Evolutionary conservation across 257 asterid species (phyloP).

Genomic region (Nemophila menziesii): DNA sequence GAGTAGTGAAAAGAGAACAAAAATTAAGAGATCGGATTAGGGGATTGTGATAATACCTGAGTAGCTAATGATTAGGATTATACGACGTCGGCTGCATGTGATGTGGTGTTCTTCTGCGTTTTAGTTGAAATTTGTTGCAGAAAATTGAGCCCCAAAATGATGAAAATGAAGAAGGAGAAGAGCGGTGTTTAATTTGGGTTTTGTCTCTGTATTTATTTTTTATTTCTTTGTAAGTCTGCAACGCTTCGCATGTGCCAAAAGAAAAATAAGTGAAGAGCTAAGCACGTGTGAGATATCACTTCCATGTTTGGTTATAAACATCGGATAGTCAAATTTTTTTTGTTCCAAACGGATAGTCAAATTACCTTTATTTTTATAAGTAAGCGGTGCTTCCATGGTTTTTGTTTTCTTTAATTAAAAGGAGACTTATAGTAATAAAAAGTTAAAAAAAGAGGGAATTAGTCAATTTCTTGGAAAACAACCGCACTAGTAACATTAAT

Average conservation of each 20-base stretch:
- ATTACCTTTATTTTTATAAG: not conserved
- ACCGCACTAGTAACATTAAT: too few relatives aligned
- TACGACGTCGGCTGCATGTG: not conserved
- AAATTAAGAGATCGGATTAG: not conserved
- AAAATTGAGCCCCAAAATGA: not conserved
- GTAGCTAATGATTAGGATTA: not conserved
- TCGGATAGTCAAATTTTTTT: too few relatives aligned
- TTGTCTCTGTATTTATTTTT: not conserved
- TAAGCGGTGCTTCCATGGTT: slow-evolving; percentile 1
- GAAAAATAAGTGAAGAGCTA: too few relatives aligned
- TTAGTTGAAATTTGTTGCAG: not conserved
- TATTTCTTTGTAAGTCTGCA: not conserved
- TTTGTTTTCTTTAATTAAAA: too few relatives aligned
- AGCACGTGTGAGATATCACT: not conserved
- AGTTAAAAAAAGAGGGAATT: too few relatives aligned
- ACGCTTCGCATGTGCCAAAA: not conserved
- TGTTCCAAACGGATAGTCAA: too few relatives aligned
- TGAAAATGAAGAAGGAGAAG: not conserved
- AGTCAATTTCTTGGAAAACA: too few relatives aligned
- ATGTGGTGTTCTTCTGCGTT: not conserved
- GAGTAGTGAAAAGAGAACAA: not conserved
- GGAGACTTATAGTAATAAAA: too few relatives aligned
- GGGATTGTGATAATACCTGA: not conserved
- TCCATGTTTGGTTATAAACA: too few relatives aligned
- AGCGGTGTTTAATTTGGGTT: not conserved